These are phyloP conservation scores for Teratosphaeriaceae sp. DNA, from an alignment of 2,329 filamentous ascomycete species.

Conservation along the genomic window DNA sequence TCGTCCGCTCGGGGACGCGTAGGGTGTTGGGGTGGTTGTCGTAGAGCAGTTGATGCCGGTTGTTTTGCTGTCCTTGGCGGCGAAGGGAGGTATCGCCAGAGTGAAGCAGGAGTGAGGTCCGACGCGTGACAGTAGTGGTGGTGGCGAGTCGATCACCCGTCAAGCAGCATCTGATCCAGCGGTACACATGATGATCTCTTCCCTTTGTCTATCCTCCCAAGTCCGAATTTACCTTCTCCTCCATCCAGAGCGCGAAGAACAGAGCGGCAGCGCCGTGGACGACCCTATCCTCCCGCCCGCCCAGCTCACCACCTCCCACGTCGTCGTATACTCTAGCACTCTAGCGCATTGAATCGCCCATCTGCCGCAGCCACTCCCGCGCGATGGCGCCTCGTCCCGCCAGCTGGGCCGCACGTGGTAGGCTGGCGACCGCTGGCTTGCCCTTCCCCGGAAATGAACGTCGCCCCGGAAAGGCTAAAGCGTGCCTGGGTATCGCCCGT, in stretches of 20 bases:
- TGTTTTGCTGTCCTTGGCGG: neutral
- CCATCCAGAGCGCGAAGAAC: too few species aligned
- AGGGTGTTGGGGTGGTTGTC: neutral
- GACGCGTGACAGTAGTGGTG: neutral
- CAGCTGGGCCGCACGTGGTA: neutral
- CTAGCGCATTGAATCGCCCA: too few species aligned
- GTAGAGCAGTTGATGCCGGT: neutral
- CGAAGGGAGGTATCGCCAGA: neutral
- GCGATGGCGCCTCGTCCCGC: neutral
- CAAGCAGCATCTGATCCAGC: neutral
- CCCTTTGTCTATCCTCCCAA: too few species aligned
- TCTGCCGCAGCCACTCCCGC: slow-evolving; percentile 1
- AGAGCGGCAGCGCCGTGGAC: too few species aligned
- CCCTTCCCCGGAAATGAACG: slow-evolving; percentile 1
- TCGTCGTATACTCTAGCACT: too few species aligned
- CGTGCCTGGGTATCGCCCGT: neutral
- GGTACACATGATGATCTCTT: neutral
- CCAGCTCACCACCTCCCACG: too few species aligned
- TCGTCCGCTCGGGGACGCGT: neutral
- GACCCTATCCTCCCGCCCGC: too few species aligned
- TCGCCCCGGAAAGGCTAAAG: neutral
- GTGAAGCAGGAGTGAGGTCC: neutral
- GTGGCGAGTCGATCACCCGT: neutral
- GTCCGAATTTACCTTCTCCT: too few species aligned
- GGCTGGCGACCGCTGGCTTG: neutral